These are phyloP conservation scores for Tympanopsis confertula DNA, from an alignment of 2,329 filamentous ascomycete species.

Conservation along the genomic window DNA sequence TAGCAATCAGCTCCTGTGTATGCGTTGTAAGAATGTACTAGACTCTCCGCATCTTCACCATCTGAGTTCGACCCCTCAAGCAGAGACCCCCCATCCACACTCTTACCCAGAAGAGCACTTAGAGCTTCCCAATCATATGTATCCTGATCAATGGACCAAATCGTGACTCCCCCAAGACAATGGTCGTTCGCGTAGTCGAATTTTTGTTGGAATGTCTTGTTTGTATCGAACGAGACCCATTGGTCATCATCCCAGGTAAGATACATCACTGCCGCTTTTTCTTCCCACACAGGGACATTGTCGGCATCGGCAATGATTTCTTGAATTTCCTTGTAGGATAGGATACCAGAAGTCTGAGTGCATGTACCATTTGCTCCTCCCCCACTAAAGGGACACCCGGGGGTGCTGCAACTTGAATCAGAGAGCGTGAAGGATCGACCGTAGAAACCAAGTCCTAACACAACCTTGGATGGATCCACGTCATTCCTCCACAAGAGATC, in stretches of 20 bases:
- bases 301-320: background rate
- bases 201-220: conserved; percentile 16
- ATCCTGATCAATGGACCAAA: conserved; percentile 14
- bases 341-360: background rate
- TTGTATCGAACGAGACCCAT: conserved; percentile 24
- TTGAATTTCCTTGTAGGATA: background rate
- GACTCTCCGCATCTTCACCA: background rate
- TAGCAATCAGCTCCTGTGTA: conserved; percentile 1
- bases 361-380: background rate
- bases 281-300: conserved; percentile 6
- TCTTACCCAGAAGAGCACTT: background rate
- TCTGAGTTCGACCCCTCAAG: no score
- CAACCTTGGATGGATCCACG: conserved; percentile 3
- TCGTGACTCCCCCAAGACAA: conserved; percentile 12
- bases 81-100: background rate
- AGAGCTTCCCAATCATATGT: background rate
- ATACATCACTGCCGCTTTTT: conserved; percentile 12
- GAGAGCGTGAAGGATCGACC: background rate
- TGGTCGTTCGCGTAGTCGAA: conserved; percentile 11
- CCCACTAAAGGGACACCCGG: background rate
- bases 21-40: background rate
- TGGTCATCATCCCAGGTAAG: conserved; percentile 16
- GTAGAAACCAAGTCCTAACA: background rate
- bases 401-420: background rate
- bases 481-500: conserved; percentile 3